Evolutionary conservation across 805 yeast genomes (phyloP), one percentile per base, ranked within the genome.

Genomic region (Sugiyamaella boreocaroliniensis): DNA sequence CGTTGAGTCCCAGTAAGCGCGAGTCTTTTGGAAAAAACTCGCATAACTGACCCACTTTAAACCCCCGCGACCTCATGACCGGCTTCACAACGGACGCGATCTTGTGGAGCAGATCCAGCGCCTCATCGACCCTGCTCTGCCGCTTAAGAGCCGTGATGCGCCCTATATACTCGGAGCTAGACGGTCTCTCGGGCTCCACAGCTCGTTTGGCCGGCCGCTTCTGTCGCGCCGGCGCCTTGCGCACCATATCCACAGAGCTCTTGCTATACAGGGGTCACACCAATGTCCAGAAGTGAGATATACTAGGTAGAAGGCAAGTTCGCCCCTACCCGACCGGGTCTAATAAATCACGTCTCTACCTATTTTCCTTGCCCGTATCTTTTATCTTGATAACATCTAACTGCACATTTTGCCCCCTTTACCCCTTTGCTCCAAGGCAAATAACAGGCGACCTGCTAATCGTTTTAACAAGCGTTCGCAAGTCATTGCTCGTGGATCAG

Each of bases 11-110:
- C 11, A 90, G 69, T 18, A 92, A 69, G 14, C 75, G 68, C 2
- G 77, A 72, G 61, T 79, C 74, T 56, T 77, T 82, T 2, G 98
- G 98, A 56, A 73, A 85, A 78, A 92, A 86, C 66, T 92, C 98
- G 57, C 85, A 79, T 14, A 92, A 66, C 0, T 77, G 70, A 0
- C 81, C 82, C 1, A 90, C 92, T 50, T 77, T 79, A 64, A 86
- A 79, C 3, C 78, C 75, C 55, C 81, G 76, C 43, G 79, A 78
- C 54, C 80, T 78, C 82, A 92, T 86, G 49, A 92, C 68, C 2
- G 96, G 96, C 1, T 90, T 82, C 12, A 86, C 93, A 32, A 76
- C 68, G 10, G 67, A 58, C 2, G 92, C 90, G 14, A 88, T 75
- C 45, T 83, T 81, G 56, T 84, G 86, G 2, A 89, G 73, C 42